phyloP scores from a whole-genome alignment of 2,329 filamentous ascomycete genomes.

The Monilinia fructigena region DNA sequence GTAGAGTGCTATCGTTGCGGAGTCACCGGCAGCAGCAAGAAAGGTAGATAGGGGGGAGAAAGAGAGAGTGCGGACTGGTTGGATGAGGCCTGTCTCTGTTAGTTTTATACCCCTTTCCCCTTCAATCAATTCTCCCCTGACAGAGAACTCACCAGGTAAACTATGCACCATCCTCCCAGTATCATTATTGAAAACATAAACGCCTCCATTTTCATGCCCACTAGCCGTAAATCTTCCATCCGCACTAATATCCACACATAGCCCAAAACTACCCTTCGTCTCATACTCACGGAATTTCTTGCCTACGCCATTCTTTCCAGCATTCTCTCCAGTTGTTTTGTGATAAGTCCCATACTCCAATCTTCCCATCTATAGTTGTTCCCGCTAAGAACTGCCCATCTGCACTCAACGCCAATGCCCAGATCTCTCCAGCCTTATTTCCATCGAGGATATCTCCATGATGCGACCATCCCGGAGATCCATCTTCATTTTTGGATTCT shows the following conservation, averaged over 20 bases:
- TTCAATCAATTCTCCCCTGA: neutral
- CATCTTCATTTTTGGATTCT: slow-evolving; percentile 47
- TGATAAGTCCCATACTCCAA: slow-evolving; percentile 78
- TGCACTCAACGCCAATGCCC: slow-evolving; percentile 83
- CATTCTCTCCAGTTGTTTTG: slow-evolving; percentile 42
- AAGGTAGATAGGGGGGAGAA: slow-evolving; percentile 86
- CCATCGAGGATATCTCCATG: slow-evolving; percentile 50
- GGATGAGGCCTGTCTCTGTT: slow-evolving; percentile 65
- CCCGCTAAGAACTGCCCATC: slow-evolving; percentile 83
- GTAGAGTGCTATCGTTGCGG: slow-evolving; percentile 85
- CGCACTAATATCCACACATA: slow-evolving; percentile 75
- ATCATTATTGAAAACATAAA: slow-evolving; percentile 95
- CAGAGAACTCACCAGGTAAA: slow-evolving; percentile 61
- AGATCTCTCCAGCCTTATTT: slow-evolving; percentile 69
- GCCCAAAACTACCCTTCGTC: slow-evolving; percentile 88
- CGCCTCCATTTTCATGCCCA: slow-evolving; percentile 85
- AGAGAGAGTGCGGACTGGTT: slow-evolving; percentile 78
- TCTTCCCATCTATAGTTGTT: slow-evolving; percentile 81
- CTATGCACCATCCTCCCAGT: slow-evolving; percentile 83
- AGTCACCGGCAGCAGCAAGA: slow-evolving; percentile 86
- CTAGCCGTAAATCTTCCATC: slow-evolving; percentile 87
- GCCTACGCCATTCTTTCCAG: slow-evolving; percentile 53
- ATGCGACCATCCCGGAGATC: slow-evolving; percentile 47
- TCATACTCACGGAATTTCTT: slow-evolving; percentile 79
- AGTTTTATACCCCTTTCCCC: slow-evolving; percentile 24